Conservation (phyloP, 805 yeast species). For the Suhomyces faveliae region DNA sequence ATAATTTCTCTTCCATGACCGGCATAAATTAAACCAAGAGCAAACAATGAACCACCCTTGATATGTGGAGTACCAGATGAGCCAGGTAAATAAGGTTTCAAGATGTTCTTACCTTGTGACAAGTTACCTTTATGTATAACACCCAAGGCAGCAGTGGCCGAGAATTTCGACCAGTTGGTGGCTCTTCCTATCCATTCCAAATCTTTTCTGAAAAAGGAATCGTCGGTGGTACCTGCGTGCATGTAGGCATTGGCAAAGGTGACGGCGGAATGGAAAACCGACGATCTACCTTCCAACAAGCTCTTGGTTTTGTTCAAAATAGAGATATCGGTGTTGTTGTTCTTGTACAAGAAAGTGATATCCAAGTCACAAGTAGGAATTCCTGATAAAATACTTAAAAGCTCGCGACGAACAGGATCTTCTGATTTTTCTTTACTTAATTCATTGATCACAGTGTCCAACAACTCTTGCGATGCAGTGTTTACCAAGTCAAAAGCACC, state of each 20-base stretch:
- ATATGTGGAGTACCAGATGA: conserved; percentile 77
- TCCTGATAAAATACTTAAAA: conserved; percentile 78
- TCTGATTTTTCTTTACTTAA: conserved; percentile 31
- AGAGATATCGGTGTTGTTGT: conserved; percentile 82
- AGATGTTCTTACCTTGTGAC: conserved; percentile 81
- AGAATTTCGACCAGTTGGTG: conserved; percentile 96
- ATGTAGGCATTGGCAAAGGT: conserved; percentile 92
- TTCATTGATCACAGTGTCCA: conserved; percentile 52
- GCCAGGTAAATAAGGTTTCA: conserved; percentile 91
- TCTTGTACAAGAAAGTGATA: conserved; percentile 80
- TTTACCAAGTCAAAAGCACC: conserved; percentile 93
- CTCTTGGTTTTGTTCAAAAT: conserved; percentile 80
- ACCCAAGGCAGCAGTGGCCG: conserved; percentile 97
- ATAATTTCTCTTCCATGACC: conserved; percentile 92
- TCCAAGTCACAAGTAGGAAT: conserved; percentile 92
- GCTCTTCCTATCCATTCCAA: conserved; percentile 97
- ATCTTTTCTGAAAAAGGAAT: conserved; percentile 84
- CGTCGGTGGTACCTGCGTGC: conserved; percentile 96
- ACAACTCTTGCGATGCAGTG: conserved; percentile 86
- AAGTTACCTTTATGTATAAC: conserved; percentile 95
- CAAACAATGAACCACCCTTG: conserved; percentile 93
- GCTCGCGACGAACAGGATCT: conserved; percentile 34
- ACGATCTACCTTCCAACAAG: conserved; percentile 83
- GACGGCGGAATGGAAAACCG: conserved; percentile 93
- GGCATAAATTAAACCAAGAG: conserved; percentile 89